Evolutionary conservation across 1,139 yeast genomes (phyloP), one percentile per base, ranked within the genome.

Genomic region (Schwanniomyces etchellsii): DNA sequence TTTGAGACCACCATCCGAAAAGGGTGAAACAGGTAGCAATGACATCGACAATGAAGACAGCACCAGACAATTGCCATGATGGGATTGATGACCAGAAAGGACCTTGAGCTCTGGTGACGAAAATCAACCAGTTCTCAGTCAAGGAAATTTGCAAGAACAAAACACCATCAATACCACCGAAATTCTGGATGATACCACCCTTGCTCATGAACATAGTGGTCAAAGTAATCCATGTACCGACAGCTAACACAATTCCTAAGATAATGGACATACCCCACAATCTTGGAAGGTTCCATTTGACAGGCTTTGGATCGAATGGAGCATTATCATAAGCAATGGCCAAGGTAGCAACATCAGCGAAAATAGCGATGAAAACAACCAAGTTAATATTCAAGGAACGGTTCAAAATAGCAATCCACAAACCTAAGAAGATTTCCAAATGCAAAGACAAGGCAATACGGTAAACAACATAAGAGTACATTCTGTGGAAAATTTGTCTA

Each of bases 1-100:
- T 88, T 70, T 84, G 93, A 52, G 95, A 84, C 88, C 93, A 81
- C 96, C 96, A 88, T 54, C 96, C 96, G 80, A 86, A 88, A 59
- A 86, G 70, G 53, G 85, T 70, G 77, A 85, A 85, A 79, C 84
- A 77, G 44, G 95, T 85, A 48, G 95, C 93, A 52, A 85, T 67
- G 72, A 84, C 67, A 69, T 85, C 95, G 59, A 85, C 95, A 60
- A 70, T 71, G 55, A 83, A 72, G 56, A 85, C 94, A 55, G 95
- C 95, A 74, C 93, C 94, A 53, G 89, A 58, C 69, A 85, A 80
- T 76, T 85, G 95, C 95, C 95, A 85, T 31, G 95, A 84, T 73
- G 95, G 95, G 42, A 70, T 55, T 31, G 93, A 82, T 40, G 89
- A 77, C 94, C 94, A 84, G 89, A 85, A 84, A 59, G 93, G 93